Conservation (phyloP, 225 moss, liverwort and hornwort genomes). For the Climacium dendroides region DNA sequence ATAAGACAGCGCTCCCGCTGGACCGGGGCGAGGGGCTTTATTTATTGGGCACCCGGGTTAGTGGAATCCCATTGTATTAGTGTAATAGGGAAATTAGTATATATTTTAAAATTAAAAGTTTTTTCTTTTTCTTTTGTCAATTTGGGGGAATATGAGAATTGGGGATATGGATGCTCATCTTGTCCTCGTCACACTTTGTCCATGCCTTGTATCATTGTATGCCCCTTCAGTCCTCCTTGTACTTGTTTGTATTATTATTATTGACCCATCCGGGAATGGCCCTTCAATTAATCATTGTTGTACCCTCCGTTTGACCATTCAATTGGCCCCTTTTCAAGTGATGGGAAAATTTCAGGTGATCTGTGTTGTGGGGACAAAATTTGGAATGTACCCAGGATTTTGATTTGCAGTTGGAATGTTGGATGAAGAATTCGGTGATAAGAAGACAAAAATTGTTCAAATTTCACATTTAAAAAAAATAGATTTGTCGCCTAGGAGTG, state of each 20-base stretch:
- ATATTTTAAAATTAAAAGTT: no score
- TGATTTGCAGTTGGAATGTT: not conserved
- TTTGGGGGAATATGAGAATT: not conserved
- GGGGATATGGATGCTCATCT: conserved; percentile 24
- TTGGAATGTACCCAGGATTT: not conserved
- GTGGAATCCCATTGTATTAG: not conserved
- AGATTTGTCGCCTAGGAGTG: not conserved
- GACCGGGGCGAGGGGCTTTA: not conserved
- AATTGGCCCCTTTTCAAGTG: not conserved
- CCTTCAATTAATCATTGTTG: not conserved
- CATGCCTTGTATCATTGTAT: not conserved
- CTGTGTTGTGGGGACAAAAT: not conserved
- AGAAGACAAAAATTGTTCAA: not conserved
- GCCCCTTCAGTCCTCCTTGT: not conserved
- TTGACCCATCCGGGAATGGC: not conserved
- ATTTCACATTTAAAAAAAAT: no score
- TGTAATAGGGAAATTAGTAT: not conserved
- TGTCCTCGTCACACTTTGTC: conserved; percentile 1
- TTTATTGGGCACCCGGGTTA: not conserved
- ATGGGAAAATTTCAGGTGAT: not conserved
- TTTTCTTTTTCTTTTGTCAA: not conserved
- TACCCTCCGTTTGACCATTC: not conserved
- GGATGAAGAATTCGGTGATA: not conserved
- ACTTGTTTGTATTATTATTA: not conserved
- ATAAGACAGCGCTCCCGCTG: not conserved